Conservation (phyloP, 2,329 filamentous ascomycete species). For the Calonectria crousiana region DNA sequence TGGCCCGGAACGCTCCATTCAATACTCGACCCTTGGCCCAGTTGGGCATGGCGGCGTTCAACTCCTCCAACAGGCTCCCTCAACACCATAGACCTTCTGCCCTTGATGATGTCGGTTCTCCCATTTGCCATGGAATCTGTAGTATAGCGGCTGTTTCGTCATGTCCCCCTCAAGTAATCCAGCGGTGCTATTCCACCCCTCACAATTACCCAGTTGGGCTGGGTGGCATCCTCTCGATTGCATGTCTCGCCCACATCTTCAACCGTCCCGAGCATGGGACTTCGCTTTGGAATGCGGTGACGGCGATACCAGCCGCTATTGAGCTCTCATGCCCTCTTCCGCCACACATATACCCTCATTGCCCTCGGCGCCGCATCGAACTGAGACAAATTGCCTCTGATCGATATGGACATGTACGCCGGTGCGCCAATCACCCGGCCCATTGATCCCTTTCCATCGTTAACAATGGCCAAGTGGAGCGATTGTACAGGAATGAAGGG, state of each 20-base stretch:
- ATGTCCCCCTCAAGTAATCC: slow-evolving; percentile 18
- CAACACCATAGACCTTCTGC: slow-evolving; percentile 17
- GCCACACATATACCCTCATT: slow-evolving; percentile 29
- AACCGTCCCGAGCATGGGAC: slow-evolving; percentile 23
- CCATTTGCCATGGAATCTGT: background rate
- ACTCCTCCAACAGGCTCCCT: slow-evolving; percentile 14
- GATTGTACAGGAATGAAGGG: slow-evolving; percentile 54
- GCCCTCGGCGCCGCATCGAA: slow-evolving; percentile 19
- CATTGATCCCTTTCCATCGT: slow-evolving; percentile 28
- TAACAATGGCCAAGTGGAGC: slow-evolving; percentile 41
- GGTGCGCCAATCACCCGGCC: slow-evolving; percentile 27
- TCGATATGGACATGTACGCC: slow-evolving; percentile 40
- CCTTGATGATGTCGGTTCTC: slow-evolving; percentile 5
- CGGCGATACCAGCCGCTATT: slow-evolving; percentile 34
- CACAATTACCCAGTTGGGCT: slow-evolving; percentile 16
- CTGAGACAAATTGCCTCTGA: slow-evolving; percentile 50
- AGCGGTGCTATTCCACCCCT: slow-evolving; percentile 19
- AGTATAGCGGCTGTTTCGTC: background rate
- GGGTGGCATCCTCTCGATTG: slow-evolving; percentile 29
- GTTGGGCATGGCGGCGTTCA: slow-evolving; percentile 24
- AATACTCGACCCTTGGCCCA: slow-evolving; percentile 22
- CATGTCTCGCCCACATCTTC: slow-evolving; percentile 40
- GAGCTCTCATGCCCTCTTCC: slow-evolving; percentile 24
- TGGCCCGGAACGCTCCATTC: slow-evolving; percentile 10
- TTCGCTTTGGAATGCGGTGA: slow-evolving; percentile 44